Percentiles rank a stretch among this genome's conserved stretches.
These are phyloP conservation scores for Rosa rugosa DNA, from an alignment of 306 rosid genomes.

Conservation along the genomic window DNA sequence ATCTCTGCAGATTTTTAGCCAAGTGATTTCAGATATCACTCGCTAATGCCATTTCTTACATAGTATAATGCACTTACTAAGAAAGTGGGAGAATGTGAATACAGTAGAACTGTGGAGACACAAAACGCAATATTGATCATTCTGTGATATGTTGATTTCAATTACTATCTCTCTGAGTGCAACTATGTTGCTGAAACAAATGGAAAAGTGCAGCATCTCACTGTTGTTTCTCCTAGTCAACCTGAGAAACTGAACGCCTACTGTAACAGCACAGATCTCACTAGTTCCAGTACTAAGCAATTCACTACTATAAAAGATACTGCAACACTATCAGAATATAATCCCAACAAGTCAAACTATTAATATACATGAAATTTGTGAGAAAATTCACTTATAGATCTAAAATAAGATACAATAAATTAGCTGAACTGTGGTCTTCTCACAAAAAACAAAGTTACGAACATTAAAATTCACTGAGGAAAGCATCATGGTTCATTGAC, in stretches of 20 bases:
- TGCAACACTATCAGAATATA: not conserved
- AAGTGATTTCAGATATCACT: not conserved
- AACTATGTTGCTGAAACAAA: not conserved
- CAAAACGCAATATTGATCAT: not conserved
- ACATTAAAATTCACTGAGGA: not conserved
- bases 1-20: not conserved
- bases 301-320: not conserved
- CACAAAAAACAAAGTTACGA: not conserved
- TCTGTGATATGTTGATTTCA: not conserved
- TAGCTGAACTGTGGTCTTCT: not conserved
- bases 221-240: not conserved
- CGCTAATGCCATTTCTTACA: not conserved
- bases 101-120: not conserved
- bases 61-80: not conserved
- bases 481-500: not conserved
- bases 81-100: not conserved
- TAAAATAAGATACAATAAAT: too few species aligned
- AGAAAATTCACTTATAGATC: not conserved
- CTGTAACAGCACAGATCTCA: not conserved
- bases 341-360: not conserved
- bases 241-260: not conserved
- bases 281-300: not conserved
- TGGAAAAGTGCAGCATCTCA: not conserved
- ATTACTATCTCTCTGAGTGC: not conserved
- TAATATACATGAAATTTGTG: not conserved